These are phyloP conservation scores for Melanogaster broomeanus DNA, from an alignment of 768 basidiomycete species.

Conservation along the genomic window DNA sequence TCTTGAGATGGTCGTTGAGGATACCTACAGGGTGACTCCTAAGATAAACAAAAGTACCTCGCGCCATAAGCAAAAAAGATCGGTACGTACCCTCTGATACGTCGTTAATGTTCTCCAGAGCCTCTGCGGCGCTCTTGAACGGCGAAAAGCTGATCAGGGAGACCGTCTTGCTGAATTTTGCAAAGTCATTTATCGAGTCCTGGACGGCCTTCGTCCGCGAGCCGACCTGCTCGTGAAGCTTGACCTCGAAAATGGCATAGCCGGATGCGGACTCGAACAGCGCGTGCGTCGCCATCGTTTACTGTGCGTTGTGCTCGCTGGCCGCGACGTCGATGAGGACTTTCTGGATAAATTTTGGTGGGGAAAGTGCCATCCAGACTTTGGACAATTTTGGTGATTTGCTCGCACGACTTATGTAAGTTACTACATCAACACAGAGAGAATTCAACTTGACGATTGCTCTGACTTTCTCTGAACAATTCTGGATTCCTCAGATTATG, in stretches of 20 bases:
- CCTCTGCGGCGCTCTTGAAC: constrained; percentile 91
- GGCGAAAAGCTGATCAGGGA: constrained; percentile 88
- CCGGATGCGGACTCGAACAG: constrained; percentile 95
- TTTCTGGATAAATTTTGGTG: constrained; percentile 22
- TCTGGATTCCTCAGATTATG: not conserved
- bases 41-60: not conserved
- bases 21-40: constrained; percentile 53
- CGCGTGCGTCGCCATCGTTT: constrained; percentile 73
- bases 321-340: constrained; percentile 33
- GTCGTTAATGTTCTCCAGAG: constrained; percentile 95
- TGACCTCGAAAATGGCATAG: constrained; percentile 89
- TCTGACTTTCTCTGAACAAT: not conserved
- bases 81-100: constrained; percentile 81
- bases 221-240: constrained; percentile 85
- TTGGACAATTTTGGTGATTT: not conserved
- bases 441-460: not conserved
- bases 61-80: not conserved
- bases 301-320: constrained; percentile 31
- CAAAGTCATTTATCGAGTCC: constrained; percentile 81
- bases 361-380: constrained; percentile 5
- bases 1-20: constrained; percentile 79
- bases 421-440: no score
- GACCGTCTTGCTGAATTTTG: constrained; percentile 93
- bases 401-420: constrained; percentile 13
- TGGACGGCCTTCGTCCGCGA: constrained; percentile 77